Conservation (phyloP, 352 stramenopile species). For the Phytophthora pistaciae region DNA sequence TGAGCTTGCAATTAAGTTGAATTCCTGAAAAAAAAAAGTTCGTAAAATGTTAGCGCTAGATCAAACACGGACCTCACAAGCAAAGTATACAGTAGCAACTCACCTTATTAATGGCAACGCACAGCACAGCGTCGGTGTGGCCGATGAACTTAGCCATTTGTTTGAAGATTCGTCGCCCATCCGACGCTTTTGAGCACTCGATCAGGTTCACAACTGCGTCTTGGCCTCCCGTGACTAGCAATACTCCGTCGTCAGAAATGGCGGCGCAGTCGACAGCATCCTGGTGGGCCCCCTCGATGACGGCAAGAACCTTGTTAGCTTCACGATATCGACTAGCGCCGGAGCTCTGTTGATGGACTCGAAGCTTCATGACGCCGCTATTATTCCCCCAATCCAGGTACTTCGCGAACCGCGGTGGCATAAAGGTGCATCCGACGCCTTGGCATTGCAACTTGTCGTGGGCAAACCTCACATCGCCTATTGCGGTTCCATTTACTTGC, state of each 20-base stretch:
- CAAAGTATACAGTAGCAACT: neutral
- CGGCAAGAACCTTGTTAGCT: constrained; percentile 66
- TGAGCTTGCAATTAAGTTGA: constrained; percentile 75
- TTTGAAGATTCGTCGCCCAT: constrained; percentile 71
- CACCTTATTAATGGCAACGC: constrained; percentile 78
- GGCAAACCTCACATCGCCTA: constrained; percentile 66
- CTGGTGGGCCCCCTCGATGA: constrained; percentile 75
- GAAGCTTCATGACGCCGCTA: constrained; percentile 72
- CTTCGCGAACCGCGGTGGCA: constrained; percentile 78
- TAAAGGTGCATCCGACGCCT: constrained; percentile 53
- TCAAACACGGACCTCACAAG: neutral
- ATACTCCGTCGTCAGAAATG: constrained; percentile 65
- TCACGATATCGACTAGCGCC: constrained; percentile 57
- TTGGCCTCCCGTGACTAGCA: constrained; percentile 72
- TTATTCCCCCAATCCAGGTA: constrained; percentile 71
- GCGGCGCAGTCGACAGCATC: constrained; percentile 61
- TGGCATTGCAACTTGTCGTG: constrained; percentile 76
- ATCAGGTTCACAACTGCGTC: constrained; percentile 81
- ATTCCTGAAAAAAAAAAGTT: constrained; percentile 37
- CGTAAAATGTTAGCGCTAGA: neutral
- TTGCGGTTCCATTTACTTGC: constrained; percentile 47
- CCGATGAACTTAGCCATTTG: constrained; percentile 76
- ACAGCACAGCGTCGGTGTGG: constrained; percentile 66
- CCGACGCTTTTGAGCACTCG: constrained; percentile 61
- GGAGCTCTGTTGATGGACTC: constrained; percentile 50